Evolutionary conservation across 2,329 filamentous ascomycete genomes (phyloP), one percentile per base, ranked within the genome.

Genomic region (Neospermospora avenae): DNA sequence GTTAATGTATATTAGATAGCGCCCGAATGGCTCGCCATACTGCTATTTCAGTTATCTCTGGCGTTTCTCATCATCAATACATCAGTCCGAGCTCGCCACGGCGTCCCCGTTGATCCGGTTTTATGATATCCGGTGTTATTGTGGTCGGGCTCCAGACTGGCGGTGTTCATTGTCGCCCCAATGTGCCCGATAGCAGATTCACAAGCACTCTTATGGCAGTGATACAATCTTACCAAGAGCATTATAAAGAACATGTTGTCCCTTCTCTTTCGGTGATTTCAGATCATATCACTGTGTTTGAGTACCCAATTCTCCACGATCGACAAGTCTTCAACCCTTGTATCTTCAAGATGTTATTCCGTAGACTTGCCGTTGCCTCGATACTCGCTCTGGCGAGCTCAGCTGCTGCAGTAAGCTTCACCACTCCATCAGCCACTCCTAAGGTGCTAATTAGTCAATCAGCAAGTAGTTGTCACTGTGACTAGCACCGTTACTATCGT

Each of bases 381-480:
- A 42, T 63, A 1, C 58, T 58, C 22, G 61, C 58, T 20, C 45
- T 60, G 28, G 58, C 55, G 25, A 52, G 51, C 22, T 58, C 41
- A 13, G 41, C 52, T n/a, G 52, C 46, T 3, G 25, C 61, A 11
- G 57, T 63, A 52, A 52, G 57, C 31, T 28, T 16, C 25, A 45
- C 39, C 1, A 18, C 18, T 3, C 20, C 20, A 11, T 2, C 37
- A n/a, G 31, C 3, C 28, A 16, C 3, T 13, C 31, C 3, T 4
- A 11, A 18, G 46, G 11, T 57, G 4, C 58, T 45, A 10, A 28
- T 34, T 16, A 14, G 14, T 14, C 1, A 8, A 31, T 16, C 31
- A 60, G 57, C 61, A 63, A 60, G 61, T 60, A 1, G 31, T 60
- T 14, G 58, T 60, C 18, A 63, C 61, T 35, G 58, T 63, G 16